Percentiles rank a stretch among this genome's conserved stretches.
phyloP scores from a whole-genome alignment of 2,329 filamentous ascomycete genomes.

The Diatrype stigma region DNA sequence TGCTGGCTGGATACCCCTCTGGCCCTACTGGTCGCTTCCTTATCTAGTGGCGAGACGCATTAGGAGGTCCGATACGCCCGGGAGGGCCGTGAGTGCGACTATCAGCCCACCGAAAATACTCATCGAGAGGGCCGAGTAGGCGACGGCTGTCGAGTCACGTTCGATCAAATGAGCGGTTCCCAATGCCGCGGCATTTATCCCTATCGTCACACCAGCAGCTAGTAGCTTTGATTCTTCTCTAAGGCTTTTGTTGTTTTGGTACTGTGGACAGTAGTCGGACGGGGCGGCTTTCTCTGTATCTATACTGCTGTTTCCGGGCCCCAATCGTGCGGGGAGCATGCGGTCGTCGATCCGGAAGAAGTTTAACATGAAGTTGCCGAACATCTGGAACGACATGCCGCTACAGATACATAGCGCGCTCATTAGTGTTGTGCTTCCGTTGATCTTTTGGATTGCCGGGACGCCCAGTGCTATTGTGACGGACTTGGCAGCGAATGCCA shows the following conservation, averaged over 20 bases:
- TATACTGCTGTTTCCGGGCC: neutral
- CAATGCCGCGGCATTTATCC: slow-evolving; percentile 58
- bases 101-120: slow-evolving; percentile 53
- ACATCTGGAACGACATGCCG: slow-evolving; percentile 29
- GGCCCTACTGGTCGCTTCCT: too few relatives aligned
- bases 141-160: slow-evolving; percentile 46
- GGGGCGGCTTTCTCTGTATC: slow-evolving; percentile 3
- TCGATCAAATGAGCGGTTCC: slow-evolving; percentile 56
- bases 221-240: slow-evolving; percentile 31
- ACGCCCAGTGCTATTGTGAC: slow-evolving; percentile 28
- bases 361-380: slow-evolving; percentile 23
- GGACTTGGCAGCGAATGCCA: slow-evolving; percentile 27
- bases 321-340: neutral
- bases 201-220: slow-evolving; percentile 48
- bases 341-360: slow-evolving; percentile 21
- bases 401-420: slow-evolving; percentile 27
- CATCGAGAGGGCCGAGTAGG: slow-evolving; percentile 55
- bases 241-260: neutral
- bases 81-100: slow-evolving; percentile 48
- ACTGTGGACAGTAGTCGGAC: neutral
- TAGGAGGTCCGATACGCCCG: slow-evolving; percentile 39
- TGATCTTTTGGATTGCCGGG: slow-evolving; percentile 23
- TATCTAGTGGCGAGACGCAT: slow-evolving; percentile 27
- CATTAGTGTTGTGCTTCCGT: slow-evolving; percentile 26
- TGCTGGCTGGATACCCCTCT: too few relatives aligned